Conservation (phyloP, 176 grass and related monocot species). For the Sorghum bicolor region DNA sequence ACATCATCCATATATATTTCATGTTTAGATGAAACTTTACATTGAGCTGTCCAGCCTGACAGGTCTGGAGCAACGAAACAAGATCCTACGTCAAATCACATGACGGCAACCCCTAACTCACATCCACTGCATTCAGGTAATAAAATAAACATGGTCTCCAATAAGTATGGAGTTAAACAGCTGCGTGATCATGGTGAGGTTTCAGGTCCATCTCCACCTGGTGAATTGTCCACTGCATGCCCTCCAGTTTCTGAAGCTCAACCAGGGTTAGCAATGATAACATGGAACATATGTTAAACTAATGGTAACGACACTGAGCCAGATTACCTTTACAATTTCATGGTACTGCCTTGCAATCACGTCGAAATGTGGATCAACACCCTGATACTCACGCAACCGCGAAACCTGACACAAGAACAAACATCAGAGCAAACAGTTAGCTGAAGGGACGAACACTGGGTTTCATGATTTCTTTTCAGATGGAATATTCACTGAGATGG, state of each 20-base stretch:
- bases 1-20: not conserved
- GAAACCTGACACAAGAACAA: conserved; percentile 58
- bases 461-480: not conserved
- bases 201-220: conserved; percentile 98
- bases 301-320: not conserved
- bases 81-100: not conserved
- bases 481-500: not conserved
- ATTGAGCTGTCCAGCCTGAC: not conserved
- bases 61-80: not conserved
- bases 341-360: conserved; percentile 96
- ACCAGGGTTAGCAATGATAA: not conserved
- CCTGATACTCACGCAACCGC: conserved; percentile 91
- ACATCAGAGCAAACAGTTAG: not conserved
- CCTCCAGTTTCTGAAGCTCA: conserved; percentile 79
- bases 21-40: conserved; percentile 9
- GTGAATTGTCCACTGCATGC: conserved; percentile 96
- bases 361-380: conserved; percentile 96
- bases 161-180: not conserved
- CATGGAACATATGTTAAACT: not conserved
- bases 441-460: not conserved
- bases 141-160: not conserved
- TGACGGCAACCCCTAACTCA: not conserved
- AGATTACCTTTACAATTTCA: conserved; percentile 78
- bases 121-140: not conserved
- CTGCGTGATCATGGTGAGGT: conserved; percentile 43